Percentiles rank a stretch among this genome's conserved stretches.
These are phyloP conservation scores for Manihot esculenta DNA, from an alignment of 441 rosid genomes.

Conservation along the genomic window DNA sequence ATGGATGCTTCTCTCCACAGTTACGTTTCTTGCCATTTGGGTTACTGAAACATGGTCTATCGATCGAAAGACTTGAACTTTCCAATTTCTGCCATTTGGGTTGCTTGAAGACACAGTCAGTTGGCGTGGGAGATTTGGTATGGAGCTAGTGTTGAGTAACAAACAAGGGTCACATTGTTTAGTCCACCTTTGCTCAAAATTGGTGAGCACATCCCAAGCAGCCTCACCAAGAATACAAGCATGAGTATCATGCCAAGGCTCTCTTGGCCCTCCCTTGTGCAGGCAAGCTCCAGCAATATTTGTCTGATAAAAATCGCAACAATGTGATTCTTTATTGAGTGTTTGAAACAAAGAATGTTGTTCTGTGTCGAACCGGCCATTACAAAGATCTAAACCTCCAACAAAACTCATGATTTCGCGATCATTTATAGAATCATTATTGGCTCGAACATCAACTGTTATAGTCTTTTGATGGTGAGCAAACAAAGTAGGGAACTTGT, in stretches of 20 bases:
- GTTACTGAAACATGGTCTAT: constrained; percentile 62
- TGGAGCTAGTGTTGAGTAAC: constrained; percentile 41
- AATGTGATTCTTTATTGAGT: constrained; percentile 46
- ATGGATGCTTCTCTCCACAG: constrained; percentile 68
- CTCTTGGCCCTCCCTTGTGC: constrained; percentile 86
- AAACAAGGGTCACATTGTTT: constrained; percentile 66
- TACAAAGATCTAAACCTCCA: constrained; percentile 81
- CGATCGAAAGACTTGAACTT: constrained; percentile 74
- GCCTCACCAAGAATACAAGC: constrained; percentile 66
- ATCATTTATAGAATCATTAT: constrained; percentile 25
- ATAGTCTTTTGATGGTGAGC: constrained; percentile 90
- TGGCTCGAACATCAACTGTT: constrained; percentile 50
- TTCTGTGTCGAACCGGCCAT: constrained; percentile 82
- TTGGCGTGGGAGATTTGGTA: constrained; percentile 35
- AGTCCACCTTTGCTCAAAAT: constrained; percentile 86
- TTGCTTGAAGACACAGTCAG: constrained; percentile 24
- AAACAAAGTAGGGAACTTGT: constrained; percentile 71
- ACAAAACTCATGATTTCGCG: constrained; percentile 77
- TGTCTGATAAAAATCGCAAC: constrained; percentile 66
- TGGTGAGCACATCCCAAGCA: constrained; percentile 65
- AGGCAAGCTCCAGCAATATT: constrained; percentile 62
- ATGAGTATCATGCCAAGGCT: constrained; percentile 91
- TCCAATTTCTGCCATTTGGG: constrained; percentile 54
- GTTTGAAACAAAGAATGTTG: constrained; percentile 71
- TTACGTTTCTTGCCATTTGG: constrained; percentile 48